Conservation (phyloP, 192 early-diverging fungal species). For the Entomortierella lignicola region DNA sequence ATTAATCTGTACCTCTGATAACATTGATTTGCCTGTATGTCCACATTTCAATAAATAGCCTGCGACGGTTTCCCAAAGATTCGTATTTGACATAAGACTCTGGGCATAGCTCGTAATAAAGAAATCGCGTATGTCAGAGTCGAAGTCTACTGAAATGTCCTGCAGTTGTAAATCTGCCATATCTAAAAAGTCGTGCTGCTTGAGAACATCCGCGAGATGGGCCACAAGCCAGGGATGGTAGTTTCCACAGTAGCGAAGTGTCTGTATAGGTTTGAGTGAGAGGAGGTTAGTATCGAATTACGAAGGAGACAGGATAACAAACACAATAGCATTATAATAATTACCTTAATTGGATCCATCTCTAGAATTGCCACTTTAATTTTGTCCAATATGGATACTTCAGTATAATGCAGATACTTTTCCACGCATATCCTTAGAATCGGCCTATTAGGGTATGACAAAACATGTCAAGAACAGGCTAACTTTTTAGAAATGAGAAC, state of each 20-base stretch:
- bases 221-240: conserved; percentile 69
- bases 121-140: conserved; percentile 54
- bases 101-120: conserved; percentile 53
- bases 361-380: conserved; percentile 52
- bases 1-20: conserved; percentile 21
- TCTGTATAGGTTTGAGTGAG: conserved; percentile 4
- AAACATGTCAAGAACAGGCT: background rate
- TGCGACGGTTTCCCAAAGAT: conserved; percentile 48
- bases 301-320: background rate
- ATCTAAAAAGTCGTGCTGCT: conserved; percentile 57
- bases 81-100: conserved; percentile 40
- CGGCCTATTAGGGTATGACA: conserved; percentile 1
- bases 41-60: conserved; percentile 41
- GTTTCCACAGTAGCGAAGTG: conserved; percentile 37
- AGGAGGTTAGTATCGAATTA: background rate
- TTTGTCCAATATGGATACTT: conserved; percentile 52
- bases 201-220: conserved; percentile 64
- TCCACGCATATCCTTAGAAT: conserved; percentile 39
- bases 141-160: conserved; percentile 20
- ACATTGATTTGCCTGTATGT: conserved; percentile 19
- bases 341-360: conserved; percentile 59
- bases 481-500: too few relatives aligned
- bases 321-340: background rate
- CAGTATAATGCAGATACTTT: conserved; percentile 42
- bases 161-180: conserved; percentile 56